These are phyloP conservation scores for Linnemannia hyalina DNA, from an alignment of 192 early-diverging fungal genomes.

Conservation along the genomic window DNA sequence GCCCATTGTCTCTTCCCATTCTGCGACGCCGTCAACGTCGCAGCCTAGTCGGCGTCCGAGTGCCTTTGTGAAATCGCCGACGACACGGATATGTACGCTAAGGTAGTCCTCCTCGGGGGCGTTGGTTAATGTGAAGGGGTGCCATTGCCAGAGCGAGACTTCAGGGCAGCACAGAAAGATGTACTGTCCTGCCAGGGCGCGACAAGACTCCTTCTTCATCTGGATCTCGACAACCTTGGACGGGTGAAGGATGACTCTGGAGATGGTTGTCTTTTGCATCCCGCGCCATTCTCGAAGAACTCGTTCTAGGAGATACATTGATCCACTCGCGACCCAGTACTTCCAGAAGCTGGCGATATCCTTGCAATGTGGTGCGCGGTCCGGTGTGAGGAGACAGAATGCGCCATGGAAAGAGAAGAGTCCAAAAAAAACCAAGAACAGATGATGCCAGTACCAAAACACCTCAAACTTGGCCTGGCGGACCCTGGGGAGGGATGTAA, in stretches of 20 bases:
- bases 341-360: conserved; percentile 67
- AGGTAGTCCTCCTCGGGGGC: conserved; percentile 82
- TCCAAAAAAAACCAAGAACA: conserved; percentile 75
- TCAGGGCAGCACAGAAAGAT: conserved; percentile 79
- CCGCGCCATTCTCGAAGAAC: conserved; percentile 71
- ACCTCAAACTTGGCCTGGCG: conserved; percentile 74
- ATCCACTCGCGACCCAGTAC: conserved; percentile 65
- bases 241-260: conserved; percentile 81
- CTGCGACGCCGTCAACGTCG: conserved; percentile 50
- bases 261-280: conserved; percentile 66
- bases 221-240: conserved; percentile 78
- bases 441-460: conserved; percentile 86
- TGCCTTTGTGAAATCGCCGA: conserved; percentile 79
- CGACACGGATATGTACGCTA: conserved; percentile 80
- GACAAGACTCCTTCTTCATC: conserved; percentile 64
- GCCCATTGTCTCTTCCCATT: conserved; percentile 48
- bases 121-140: conserved; percentile 82
- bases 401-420: conserved; percentile 77
- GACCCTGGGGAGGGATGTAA: conserved; percentile 66
- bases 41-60: conserved; percentile 74
- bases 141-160: conserved; percentile 80
- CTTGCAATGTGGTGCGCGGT: conserved; percentile 55
- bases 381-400: conserved; percentile 63
- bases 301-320: conserved; percentile 72
- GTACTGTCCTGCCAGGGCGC: conserved; percentile 76